These are phyloP conservation scores for Plectranthus barbatus DNA, from an alignment of 257 asterid genomes.

Conservation along the genomic window DNA sequence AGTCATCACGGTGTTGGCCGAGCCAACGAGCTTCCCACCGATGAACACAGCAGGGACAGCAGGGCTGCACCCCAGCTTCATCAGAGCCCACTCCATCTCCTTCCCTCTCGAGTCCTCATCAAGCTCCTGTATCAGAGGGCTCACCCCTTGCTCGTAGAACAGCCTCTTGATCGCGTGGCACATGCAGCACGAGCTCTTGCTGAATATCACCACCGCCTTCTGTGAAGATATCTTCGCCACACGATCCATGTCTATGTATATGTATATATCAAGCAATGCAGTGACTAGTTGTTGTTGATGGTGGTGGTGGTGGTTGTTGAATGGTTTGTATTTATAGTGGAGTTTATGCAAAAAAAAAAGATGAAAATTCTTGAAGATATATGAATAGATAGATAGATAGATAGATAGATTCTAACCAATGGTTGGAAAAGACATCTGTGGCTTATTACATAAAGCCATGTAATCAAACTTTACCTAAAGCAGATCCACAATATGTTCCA, in stretches of 20 bases:
- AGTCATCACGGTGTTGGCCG: slow-evolving; percentile 59
- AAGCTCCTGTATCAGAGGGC: slow-evolving; percentile 58
- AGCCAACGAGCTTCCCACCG: slow-evolving; percentile 60
- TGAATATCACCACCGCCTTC: slow-evolving; percentile 71
- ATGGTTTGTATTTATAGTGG: slow-evolving; percentile 23
- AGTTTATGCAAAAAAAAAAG: background rate
- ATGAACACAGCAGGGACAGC: slow-evolving; percentile 62
- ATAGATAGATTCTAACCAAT: background rate
- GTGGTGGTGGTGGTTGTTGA: background rate
- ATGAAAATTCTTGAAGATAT: slow-evolving; percentile 16
- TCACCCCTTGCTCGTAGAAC: slow-evolving; percentile 73
- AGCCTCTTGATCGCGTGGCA: slow-evolving; percentile 76
- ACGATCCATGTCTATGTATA: slow-evolving; percentile 36
- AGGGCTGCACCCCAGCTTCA: slow-evolving; percentile 61
- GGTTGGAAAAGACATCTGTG: background rate
- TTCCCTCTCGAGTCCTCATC: slow-evolving; percentile 49
- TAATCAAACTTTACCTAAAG: slow-evolving; percentile 1
- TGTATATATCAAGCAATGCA: background rate
- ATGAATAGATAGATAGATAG: no score
- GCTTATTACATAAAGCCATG: background rate
- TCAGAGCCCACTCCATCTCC: slow-evolving; percentile 60
- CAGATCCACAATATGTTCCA: slow-evolving; percentile 10
- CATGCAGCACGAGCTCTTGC: slow-evolving; percentile 80
- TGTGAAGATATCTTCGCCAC: slow-evolving; percentile 45
- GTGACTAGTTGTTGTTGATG: background rate